phyloP scores from a whole-genome alignment of 176 grass and related monocot genomes.

The Musa acuminata region DNA sequence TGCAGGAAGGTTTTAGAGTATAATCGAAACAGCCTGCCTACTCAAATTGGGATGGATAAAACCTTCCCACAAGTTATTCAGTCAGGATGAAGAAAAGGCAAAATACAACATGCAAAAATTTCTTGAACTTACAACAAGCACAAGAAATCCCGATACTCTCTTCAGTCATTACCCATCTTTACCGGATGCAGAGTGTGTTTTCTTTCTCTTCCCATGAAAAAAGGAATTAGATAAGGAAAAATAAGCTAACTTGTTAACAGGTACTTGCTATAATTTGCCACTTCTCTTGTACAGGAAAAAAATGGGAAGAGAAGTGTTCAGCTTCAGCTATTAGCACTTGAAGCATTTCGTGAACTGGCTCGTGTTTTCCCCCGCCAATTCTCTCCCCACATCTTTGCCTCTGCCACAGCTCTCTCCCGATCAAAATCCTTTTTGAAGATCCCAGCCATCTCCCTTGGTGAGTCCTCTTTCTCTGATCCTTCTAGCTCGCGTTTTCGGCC shows the following conservation, averaged over 20 bases:
- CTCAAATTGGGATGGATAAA: neutral
- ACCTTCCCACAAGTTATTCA: neutral
- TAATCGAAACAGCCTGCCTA: neutral
- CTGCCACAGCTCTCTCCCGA: slow-evolving; percentile 78
- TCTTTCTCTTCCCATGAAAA: slow-evolving; percentile 2
- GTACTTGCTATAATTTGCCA: neutral
- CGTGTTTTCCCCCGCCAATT: slow-evolving; percentile 79
- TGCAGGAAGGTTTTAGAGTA: neutral
- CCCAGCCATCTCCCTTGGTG: slow-evolving; percentile 26
- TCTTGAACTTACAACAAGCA: neutral
- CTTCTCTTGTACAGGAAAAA: slow-evolving; percentile 13
- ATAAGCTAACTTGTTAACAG: slow-evolving; percentile 11
- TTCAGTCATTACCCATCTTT: neutral
- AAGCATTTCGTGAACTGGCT: slow-evolving; percentile 20
- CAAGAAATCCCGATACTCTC: neutral
- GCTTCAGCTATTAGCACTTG: slow-evolving; percentile 14
- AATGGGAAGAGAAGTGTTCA: slow-evolving; percentile 10
- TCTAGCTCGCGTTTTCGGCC: slow-evolving; percentile 6
- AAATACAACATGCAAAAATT: slow-evolving; percentile 7
- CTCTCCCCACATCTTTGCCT: slow-evolving; percentile 91
- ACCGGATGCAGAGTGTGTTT: slow-evolving; percentile 25
- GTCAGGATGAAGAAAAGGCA: neutral
- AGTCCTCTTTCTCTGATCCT: slow-evolving; percentile 26
- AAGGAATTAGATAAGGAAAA: slow-evolving; percentile 20
- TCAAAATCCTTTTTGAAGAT: slow-evolving; percentile 40